Evolutionary conservation across 2,329 filamentous ascomycete genomes (phyloP), one percentile per base, ranked within the genome.

Genomic region (Botrytis paeoniae): DNA sequence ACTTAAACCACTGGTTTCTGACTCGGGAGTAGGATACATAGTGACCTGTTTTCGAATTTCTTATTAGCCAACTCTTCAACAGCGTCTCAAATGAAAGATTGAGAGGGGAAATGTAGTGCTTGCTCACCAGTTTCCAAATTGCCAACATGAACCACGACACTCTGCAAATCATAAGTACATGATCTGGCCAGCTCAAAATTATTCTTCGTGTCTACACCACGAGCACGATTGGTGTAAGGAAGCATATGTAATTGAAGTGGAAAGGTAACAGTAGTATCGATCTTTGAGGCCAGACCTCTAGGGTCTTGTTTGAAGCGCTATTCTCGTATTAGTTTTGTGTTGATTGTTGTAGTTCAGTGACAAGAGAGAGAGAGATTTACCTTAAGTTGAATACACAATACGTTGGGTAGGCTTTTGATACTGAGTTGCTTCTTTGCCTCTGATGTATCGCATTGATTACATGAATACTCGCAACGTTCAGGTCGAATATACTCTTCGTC

Each of bases 341-440:
- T n/a, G 20, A 43, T 35, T 45, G 7, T 6, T 45, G 12, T 12
- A 37, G 12, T 37, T 16, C 32, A 45, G 22, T 35, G 18, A 61
- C 4, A 29, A 45, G n/a, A 39, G 12, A 22, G 12, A 22, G 22
- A 39, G 20, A 25, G 5, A n/a, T 68, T 29, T 35, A 94, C 93
- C 88, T 98, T 98, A 57, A 98, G 87, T 80, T 98, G 95, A 80
- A 98, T 93, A 43, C 94, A 94, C 37, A 98, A 84, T 10, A 97
- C 94, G 57, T 96, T 95, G 0, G 95, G 95, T 48, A 98, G 83
- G 74, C 91, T 89, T 81, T 94, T 94, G 75, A 98, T 93, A 76
- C 90, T 93, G 71, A 97, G 88, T 78, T 96, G 92, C 81, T 97
- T 93, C 71, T 90, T 91, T 1, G 94, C 94, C 79, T 94, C 92